Base-by-base conservation (phyloP, 1,139 yeast species). In the Candida sp. region DNA sequence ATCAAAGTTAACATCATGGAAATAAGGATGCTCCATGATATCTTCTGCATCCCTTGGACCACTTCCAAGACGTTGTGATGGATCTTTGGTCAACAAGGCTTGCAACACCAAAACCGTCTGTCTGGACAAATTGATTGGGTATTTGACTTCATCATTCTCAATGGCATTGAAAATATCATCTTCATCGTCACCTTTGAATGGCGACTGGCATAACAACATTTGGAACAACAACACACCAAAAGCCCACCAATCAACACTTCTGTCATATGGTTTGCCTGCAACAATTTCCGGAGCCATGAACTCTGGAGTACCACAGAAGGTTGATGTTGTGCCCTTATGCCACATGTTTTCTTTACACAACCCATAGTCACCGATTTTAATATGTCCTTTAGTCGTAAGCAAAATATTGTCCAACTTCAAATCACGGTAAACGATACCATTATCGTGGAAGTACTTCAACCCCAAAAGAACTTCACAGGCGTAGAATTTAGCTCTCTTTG, bases 221-320 rank as follows among this genome's bases (percentile, higher is more conserved):
- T 94, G 99, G 72, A 93, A 94, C 56, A 96, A 77, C 58, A 94
- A 78, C 34, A 96, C 98, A 49, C 99, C 99, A 77, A 93, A 91
- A 0, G 99, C 98, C 99, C 99, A 94, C 99, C 99, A 96, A 71
- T 94, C 99, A 49, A 94, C 99, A 44, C 96, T 89, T 61, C 96
- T 84, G 47, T 92, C 96, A 65, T 94, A 94, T 54, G 87, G 88
- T 68, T 92, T 96, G 50, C 96, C 98, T 52, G 90, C 86, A 63
- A 96, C 80, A 60, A 94, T 93, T 70, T 94, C 99, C 0, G 99
- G 99, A 1, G 99, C 99, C 97, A 94, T 94, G 62, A 94, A 91
- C 68, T 94, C 99, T 0, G 99, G 99, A 1, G 99, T 94, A 62
- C 99, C 99, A 75, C 99, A 96, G 73, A 94, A 94, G 0, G 99